phyloP scores from a whole-genome alignment of 306 rosid species.

The Amphicarpaea edgeworthii region DNA sequence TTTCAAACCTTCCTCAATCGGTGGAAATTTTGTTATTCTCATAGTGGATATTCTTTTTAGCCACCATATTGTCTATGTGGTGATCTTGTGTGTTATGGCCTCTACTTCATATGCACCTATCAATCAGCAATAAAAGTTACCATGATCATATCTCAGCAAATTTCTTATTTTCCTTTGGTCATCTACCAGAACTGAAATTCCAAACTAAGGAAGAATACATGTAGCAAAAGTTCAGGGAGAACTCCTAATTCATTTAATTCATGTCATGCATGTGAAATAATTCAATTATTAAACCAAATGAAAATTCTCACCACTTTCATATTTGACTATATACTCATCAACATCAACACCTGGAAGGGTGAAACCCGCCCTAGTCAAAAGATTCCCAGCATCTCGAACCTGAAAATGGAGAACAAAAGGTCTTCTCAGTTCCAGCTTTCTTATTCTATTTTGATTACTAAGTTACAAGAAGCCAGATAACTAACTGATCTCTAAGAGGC shows the following conservation, averaged over 20 bases:
- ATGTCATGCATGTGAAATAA: slow-evolving; percentile 35
- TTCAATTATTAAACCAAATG: slow-evolving; percentile 28
- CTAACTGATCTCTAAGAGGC: slow-evolving; percentile 35
- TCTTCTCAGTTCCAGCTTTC: slow-evolving; percentile 35
- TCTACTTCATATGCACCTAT: slow-evolving; percentile 17
- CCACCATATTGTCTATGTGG: slow-evolving; percentile 15
- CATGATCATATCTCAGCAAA: slow-evolving; percentile 16
- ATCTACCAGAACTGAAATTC: slow-evolving; percentile 37
- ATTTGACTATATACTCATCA: slow-evolving; percentile 81
- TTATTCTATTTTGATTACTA: slow-evolving; percentile 11
- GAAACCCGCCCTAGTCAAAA: slow-evolving; percentile 95
- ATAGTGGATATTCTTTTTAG: slow-evolving; percentile 19
- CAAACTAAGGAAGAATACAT: slow-evolving; percentile 28
- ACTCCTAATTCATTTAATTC: slow-evolving; percentile 22
- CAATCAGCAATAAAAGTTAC: slow-evolving; percentile 16
- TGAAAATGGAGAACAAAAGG: slow-evolving; percentile 42
- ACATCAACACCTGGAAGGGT: slow-evolving; percentile 95
- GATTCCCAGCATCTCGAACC: slow-evolving; percentile 99
- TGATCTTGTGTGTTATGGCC: slow-evolving; percentile 13
- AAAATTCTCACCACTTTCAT: slow-evolving; percentile 78
- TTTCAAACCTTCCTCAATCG: slow-evolving; percentile 4
- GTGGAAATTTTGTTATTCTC: background rate
- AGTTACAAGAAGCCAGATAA: slow-evolving; percentile 34
- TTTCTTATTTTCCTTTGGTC: slow-evolving; percentile 21
- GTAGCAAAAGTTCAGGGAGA: slow-evolving; percentile 9